Evolutionary conservation across 73 alveolate species (phyloP), one percentile per base, ranked within the genome.

Genomic region (Paramecium bursaria): DNA sequence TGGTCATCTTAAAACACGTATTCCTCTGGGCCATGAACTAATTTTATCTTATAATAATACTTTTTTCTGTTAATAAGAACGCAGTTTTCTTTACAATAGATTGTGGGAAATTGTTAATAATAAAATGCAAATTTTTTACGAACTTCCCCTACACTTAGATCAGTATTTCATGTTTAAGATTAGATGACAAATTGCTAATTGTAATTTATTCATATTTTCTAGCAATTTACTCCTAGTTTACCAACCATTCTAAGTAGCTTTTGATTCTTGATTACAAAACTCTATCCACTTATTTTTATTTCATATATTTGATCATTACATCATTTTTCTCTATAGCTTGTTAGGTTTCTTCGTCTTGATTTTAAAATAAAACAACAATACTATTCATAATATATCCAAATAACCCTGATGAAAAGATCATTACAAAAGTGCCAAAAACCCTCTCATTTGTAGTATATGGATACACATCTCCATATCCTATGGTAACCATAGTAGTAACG

Each of bases 391-490:
- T 73, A 77, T 77, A 77, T 19, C 88, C 88, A 77, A 77, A 77
- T 17, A 77, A 33, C 17, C 82, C 88, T 6, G 88, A 77, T 4
- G 82, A 35, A 22, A 60, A 60, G 27, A 96, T 86, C 96, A 93
- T 96, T 17, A 96, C 94, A 13, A 94, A 57, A n/a, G 93, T 87
- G 9, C 95, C 98, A 75, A 90, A 87, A 22, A 91, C 82, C 87
- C 92, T 91, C 75, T 96, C 99, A 3, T 74, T 82, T 27, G 93
- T 87, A 73, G 94, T 91, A 7, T 79, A 67, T 10, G 99, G 97
- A 86, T 85, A 90, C 17, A 90, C 87, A 75, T 96, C 99, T 5
- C 99, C 99, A 86, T 92, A 96, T 6, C 99, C 99, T 14, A 94
- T 98, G 14, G 99, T 96, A 4, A 98, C 91, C 74, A 96, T 93